These are phyloP conservation scores for Agapanthus africanus DNA, from an alignment of 106 monocot species.

Conservation along the genomic window DNA sequence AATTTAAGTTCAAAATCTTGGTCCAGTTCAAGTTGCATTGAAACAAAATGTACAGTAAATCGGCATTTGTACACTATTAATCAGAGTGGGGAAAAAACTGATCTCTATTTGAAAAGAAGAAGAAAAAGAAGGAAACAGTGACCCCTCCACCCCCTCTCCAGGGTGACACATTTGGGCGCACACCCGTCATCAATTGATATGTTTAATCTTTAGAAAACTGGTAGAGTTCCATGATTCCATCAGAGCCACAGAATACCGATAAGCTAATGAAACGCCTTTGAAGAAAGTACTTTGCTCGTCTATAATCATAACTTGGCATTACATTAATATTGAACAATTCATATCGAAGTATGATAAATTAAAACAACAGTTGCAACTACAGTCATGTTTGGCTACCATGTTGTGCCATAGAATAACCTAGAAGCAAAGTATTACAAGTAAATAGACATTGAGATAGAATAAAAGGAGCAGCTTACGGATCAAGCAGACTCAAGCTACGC, in stretches of 20 bases:
- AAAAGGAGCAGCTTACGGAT: constrained; percentile 66
- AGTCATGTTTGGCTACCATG: neutral
- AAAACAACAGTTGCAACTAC: neutral
- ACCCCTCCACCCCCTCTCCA: neutral
- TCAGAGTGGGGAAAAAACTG: neutral
- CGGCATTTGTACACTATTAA: neutral
- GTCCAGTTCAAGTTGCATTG: too few relatives aligned
- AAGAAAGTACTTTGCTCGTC: neutral
- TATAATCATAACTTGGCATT: neutral
- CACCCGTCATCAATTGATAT: neutral
- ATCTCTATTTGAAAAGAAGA: neutral
- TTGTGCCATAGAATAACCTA: neutral
- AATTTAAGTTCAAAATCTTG: too few relatives aligned
- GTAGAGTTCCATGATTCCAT: neutral
- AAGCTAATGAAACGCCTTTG: neutral
- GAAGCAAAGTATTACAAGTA: too few relatives aligned
- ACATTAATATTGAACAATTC: neutral
- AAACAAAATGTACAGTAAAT: too few relatives aligned
- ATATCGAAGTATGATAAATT: neutral
- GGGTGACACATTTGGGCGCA: neutral
- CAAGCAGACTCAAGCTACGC: constrained; percentile 98
- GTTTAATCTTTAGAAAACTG: neutral
- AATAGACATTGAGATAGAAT: too few relatives aligned
- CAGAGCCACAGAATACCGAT: neutral
- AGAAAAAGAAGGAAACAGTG: neutral